A percentile compares a stretch with the other conserved stretches of the same genome.
These are phyloP conservation scores for Nematocida minor DNA, from an alignment of 371 early-diverging fungal genomes.

Conservation along the genomic window DNA sequence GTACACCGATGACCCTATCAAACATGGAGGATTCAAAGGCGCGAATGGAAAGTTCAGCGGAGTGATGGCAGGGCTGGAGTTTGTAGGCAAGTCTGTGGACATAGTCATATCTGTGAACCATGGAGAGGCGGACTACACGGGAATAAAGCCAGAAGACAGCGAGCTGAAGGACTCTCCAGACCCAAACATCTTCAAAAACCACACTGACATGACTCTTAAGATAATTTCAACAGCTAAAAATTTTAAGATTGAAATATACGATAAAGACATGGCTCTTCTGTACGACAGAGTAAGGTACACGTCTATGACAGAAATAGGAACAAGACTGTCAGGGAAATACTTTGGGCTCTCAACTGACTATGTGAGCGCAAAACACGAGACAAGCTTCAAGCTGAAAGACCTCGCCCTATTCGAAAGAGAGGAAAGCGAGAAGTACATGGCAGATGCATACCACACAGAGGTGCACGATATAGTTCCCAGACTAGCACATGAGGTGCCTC, in stretches of 20 bases:
- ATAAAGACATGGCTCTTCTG: constrained; percentile 54
- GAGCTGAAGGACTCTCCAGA: constrained; percentile 61
- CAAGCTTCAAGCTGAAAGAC: constrained; percentile 53
- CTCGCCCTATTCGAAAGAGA: constrained; percentile 54
- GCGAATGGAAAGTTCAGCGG: constrained; percentile 59
- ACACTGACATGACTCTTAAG: constrained; percentile 61
- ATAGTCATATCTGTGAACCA: constrained; percentile 60
- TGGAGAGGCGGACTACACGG: constrained; percentile 48
- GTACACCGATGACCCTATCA: constrained; percentile 62
- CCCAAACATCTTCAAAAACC: constrained; percentile 59
- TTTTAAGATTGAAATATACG: constrained; percentile 65
- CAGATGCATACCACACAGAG: constrained; percentile 40
- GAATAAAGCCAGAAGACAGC: constrained; percentile 34
- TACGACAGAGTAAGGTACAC: constrained; percentile 63
- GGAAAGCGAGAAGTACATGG: constrained; percentile 57
- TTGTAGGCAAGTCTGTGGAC: constrained; percentile 53
- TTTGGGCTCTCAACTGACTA: constrained; percentile 63
- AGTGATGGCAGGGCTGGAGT: constrained; percentile 64
- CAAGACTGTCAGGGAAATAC: constrained; percentile 57
- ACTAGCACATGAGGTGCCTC: constrained; percentile 48
- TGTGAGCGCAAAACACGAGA: constrained; percentile 41
- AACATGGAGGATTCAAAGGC: constrained; percentile 59
- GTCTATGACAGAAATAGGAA: constrained; percentile 28
- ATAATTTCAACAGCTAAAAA: constrained; percentile 64
- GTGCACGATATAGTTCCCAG: constrained; percentile 22